phyloP scores from a whole-genome alignment of 1,139 yeast genomes.

The Hyphopichia burtonii region DNA sequence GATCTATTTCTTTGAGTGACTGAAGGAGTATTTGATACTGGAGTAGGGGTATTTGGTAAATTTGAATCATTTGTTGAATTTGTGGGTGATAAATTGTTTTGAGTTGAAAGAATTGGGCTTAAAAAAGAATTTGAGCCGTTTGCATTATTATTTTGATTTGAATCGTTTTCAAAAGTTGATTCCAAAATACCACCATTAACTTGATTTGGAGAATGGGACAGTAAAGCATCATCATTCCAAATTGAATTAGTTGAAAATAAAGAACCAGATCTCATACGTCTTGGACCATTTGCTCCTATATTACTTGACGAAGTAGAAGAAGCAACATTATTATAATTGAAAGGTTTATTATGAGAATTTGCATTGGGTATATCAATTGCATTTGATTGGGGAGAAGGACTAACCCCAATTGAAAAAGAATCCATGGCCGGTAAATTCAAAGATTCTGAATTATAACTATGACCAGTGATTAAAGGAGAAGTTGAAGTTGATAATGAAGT shows the following conservation, averaged over 20 bases:
- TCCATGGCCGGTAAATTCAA: slow-evolving; percentile 19
- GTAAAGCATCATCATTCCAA: slow-evolving; percentile 44
- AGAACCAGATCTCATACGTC: slow-evolving; percentile 45
- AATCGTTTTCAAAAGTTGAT: slow-evolving; percentile 6
- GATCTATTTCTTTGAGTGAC: slow-evolving; percentile 41
- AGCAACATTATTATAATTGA: not conserved
- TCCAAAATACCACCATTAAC: slow-evolving; percentile 13
- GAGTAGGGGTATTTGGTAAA: slow-evolving; percentile 4
- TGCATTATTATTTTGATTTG: not conserved
- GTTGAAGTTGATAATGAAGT: slow-evolving; percentile 11
- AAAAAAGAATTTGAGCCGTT: slow-evolving; percentile 22
- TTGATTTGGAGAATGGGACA: slow-evolving; percentile 16
- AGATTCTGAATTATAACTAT: slow-evolving; percentile 12
- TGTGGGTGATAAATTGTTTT: slow-evolving; percentile 8
- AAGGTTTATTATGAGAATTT: not conserved
- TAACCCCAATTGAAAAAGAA: slow-evolving; percentile 20
- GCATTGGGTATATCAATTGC: slow-evolving; percentile 18
- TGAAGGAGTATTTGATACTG: slow-evolving; percentile 7
- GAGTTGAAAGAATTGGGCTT: slow-evolving; percentile 34
- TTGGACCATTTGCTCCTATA: slow-evolving; percentile 6
- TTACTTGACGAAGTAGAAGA: slow-evolving; percentile 2
- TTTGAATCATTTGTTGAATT: slow-evolving; percentile 1
- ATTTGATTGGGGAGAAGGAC: slow-evolving; percentile 16
- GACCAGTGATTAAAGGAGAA: slow-evolving; percentile 18
- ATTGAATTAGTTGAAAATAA: slow-evolving; percentile 45